Evolutionary conservation across 768 basidiomycete genomes (phyloP), one percentile per base, ranked within the genome.

Genomic region (Tremella yokohamensis): DNA sequence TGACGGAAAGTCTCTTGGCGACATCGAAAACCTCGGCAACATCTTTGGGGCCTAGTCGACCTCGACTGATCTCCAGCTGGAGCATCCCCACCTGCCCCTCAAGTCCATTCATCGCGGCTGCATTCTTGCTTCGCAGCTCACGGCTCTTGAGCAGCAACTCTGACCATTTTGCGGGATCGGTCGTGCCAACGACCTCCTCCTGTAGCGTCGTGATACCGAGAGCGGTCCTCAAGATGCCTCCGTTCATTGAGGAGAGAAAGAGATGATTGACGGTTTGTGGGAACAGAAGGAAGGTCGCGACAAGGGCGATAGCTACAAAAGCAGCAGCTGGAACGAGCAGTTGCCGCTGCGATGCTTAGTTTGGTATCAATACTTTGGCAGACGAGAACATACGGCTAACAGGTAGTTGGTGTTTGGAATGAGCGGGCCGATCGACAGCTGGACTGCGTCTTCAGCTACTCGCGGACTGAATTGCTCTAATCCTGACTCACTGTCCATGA

Each of bases 271-370:
- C 73, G 0, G 82, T 79, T 62, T 82, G 79, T 7, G 84, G 84
- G 69, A 84, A 85, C 51, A 84, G 72, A 53, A 83, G 65, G 8
- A 81, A 52, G 9, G 80, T 80, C 2, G 78, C 66, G 3, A 79
- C 75, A n/a, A 81, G 25, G 0, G 78, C 82, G 50, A 83, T 81
- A n/a, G 76, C 83, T 44, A 80, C 70, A 73, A 81, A 84, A 54
- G 71, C 78, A 2, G 77, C 73, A 1, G 81, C 76, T 0, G 83
- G 82, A 13, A 81, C 79, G 29, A 81, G 69, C 39, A 82, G 64
- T 25, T 57, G 58, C 56, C 59, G 45, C 70, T 71, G 49, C 11
- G n/a, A n/a, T n/a, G n/a, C n/a, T n/a, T n/a, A n/a, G n/a, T n/a
- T n/a, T n/a, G n/a, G n/a, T 11, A 34, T 6, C 29, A 34, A 6